A percentile compares a stretch with the other conserved stretches of the same genome.
phyloP scores from a whole-genome alignment of 306 rosid species.

The Cucumis cinereus region DNA sequence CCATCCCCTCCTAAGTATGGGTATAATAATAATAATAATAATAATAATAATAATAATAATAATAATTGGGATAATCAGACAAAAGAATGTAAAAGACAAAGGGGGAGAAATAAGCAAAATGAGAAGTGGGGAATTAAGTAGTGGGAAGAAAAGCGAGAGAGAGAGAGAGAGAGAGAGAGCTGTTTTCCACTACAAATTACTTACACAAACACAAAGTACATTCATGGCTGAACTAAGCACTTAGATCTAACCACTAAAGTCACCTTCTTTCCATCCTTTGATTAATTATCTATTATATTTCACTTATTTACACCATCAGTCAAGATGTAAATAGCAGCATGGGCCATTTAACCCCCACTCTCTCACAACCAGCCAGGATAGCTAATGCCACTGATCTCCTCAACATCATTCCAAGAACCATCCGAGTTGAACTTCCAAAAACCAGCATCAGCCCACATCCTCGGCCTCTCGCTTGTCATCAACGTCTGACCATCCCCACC shows the following conservation, averaged over 20 bases:
- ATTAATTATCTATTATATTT: background rate
- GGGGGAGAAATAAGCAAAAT: background rate
- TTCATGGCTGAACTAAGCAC: background rate
- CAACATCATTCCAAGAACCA: no score
- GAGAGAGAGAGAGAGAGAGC: background rate
- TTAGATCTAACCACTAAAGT: conserved; percentile 1
- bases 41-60: no score
- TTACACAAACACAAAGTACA: background rate
- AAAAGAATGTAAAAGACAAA: background rate
- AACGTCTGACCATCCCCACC: no score
- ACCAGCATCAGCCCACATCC: no score
- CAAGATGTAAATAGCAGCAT: no score
- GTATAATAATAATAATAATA: no score
- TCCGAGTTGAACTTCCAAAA: no score
- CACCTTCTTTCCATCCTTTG: background rate
- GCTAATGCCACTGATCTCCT: no score
- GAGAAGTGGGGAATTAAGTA: background rate
- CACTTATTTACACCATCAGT: no score
- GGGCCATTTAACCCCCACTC: no score
- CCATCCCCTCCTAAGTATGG: background rate
- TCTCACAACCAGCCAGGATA: no score
- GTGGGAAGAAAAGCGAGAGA: background rate
- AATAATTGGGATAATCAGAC: background rate
- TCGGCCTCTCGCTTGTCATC: no score
- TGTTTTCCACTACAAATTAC: conserved; percentile 9